Evolutionary conservation across 805 yeast genomes (phyloP).

Genomic region (Candida pseudoglaebosa): DNA sequence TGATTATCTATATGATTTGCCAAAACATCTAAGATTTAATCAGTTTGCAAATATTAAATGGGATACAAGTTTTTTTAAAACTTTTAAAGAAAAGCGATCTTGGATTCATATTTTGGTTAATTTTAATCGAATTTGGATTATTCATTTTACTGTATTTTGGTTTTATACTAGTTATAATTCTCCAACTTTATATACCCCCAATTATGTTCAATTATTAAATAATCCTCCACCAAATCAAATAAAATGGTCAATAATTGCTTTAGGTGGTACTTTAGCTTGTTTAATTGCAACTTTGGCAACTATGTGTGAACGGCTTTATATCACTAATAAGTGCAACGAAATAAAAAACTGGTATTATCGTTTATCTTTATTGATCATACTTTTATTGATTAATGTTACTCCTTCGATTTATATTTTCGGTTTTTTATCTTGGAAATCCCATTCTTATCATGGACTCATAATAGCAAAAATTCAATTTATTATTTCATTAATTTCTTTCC

Average conservation of each 20-base stretch:
- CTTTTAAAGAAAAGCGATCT: constrained; percentile 44
- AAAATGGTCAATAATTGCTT: constrained; percentile 37
- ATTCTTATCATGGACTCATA: constrained; percentile 19
- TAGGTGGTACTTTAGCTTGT: constrained; percentile 45
- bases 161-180: constrained; percentile 49
- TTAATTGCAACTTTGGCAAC: constrained; percentile 23
- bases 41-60: constrained; percentile 34
- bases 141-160: constrained; percentile 50
- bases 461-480: constrained; percentile 24
- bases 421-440: constrained; percentile 20
- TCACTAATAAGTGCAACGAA: constrained; percentile 24
- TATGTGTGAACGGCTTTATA: constrained; percentile 21
- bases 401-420: constrained; percentile 29
- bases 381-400: constrained; percentile 18
- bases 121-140: constrained; percentile 51
- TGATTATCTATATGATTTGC: constrained; percentile 21
- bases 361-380: constrained; percentile 12
- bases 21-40: constrained; percentile 26
- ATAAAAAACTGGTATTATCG: constrained; percentile 13
- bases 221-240: constrained; percentile 45
- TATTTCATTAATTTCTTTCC: constrained; percentile 23
- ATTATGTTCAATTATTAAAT: constrained; percentile 36
- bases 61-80: constrained; percentile 41
- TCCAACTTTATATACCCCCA: constrained; percentile 44
- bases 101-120: constrained; percentile 50